Conservation (phyloP, 208 protist genomes). For the Naegleria lovaniensis region DNA sequence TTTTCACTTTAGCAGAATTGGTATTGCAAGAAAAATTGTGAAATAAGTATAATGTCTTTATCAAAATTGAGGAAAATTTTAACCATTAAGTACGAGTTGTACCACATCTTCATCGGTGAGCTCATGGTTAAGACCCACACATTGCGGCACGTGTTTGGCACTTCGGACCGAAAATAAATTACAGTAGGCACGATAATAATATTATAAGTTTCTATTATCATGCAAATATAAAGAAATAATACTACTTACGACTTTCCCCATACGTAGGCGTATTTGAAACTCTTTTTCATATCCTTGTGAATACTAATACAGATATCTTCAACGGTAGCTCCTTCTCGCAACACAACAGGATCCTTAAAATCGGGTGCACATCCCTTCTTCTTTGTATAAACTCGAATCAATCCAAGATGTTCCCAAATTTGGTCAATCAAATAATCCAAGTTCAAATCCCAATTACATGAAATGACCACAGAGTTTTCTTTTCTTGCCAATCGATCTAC, state of each 20-base stretch:
- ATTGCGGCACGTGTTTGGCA: conserved; percentile 94
- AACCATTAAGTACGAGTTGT: conserved; percentile 79
- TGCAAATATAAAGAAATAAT: too few species aligned
- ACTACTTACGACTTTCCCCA: conserved; percentile 20
- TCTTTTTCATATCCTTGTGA: conserved; percentile 89
- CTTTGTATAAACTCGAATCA: conserved; percentile 95
- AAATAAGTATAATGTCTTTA: background rate
- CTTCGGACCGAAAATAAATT: too few species aligned
- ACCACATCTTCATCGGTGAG: conserved; percentile 98
- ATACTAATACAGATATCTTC: conserved; percentile 93
- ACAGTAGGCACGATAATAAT: too few species aligned
- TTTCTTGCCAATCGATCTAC: conserved; percentile 87
- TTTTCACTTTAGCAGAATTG: background rate
- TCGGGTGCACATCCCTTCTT: conserved; percentile 93
- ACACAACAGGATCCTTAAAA: conserved; percentile 92
- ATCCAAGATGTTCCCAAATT: conserved; percentile 95
- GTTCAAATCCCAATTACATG: conserved; percentile 91
- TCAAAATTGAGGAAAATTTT: background rate
- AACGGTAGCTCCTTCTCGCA: conserved; percentile 75
- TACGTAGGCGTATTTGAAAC: conserved; percentile 80
- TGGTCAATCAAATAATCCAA: conserved; percentile 95
- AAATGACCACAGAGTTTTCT: conserved; percentile 92
- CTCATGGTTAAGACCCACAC: conserved; percentile 88
- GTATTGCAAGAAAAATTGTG: background rate
- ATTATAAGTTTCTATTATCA: too few species aligned